These are phyloP conservation scores for Rhinocladiella mackenziei DNA, from an alignment of 2,329 filamentous ascomycete genomes.

Conservation along the genomic window DNA sequence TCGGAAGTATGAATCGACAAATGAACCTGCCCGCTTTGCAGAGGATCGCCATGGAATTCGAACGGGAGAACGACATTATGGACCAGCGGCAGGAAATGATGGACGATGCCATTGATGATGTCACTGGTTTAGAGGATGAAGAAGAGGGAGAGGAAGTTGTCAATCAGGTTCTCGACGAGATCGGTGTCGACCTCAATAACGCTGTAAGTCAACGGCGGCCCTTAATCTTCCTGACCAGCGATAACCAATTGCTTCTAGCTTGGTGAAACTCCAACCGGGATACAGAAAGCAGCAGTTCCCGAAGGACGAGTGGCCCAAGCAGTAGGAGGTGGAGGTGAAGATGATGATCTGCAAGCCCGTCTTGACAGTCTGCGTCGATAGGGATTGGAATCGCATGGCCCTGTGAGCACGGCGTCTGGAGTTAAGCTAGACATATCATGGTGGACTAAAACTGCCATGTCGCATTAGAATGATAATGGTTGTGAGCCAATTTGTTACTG, in stretches of 20 bases:
- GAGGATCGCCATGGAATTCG: conserved; percentile 97
- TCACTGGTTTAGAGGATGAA: conserved; percentile 84
- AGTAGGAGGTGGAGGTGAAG: conserved; percentile 63
- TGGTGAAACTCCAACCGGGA: conserved; percentile 80
- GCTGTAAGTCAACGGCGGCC: conserved; percentile 58
- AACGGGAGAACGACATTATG: conserved; percentile 98
- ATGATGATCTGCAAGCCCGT: conserved; percentile 90
- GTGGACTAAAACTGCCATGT: background rate
- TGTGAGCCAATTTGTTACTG: no score
- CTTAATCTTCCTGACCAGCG: conserved; percentile 17
- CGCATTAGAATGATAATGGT: no score
- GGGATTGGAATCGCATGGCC: background rate
- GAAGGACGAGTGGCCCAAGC: conserved; percentile 83
- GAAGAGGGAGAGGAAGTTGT: conserved; percentile 97
- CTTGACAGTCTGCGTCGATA: conserved; percentile 74
- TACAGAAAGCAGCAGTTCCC: conserved; percentile 68
- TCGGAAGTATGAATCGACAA: conserved; percentile 94
- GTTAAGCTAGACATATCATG: conserved; percentile 4
- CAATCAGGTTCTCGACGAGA: conserved; percentile 93
- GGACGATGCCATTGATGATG: conserved; percentile 97
- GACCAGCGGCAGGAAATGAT: conserved; percentile 99
- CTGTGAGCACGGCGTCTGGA: conserved; percentile 16
- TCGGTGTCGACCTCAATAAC: conserved; percentile 88
- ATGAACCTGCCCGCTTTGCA: conserved; percentile 97
- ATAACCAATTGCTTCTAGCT: conserved; percentile 54